A percentile compares a stretch with the other conserved stretches of the same genome.
Evolutionary conservation across 768 basidiomycete genomes (phyloP).

Genomic region (Leccinum imitatum): DNA sequence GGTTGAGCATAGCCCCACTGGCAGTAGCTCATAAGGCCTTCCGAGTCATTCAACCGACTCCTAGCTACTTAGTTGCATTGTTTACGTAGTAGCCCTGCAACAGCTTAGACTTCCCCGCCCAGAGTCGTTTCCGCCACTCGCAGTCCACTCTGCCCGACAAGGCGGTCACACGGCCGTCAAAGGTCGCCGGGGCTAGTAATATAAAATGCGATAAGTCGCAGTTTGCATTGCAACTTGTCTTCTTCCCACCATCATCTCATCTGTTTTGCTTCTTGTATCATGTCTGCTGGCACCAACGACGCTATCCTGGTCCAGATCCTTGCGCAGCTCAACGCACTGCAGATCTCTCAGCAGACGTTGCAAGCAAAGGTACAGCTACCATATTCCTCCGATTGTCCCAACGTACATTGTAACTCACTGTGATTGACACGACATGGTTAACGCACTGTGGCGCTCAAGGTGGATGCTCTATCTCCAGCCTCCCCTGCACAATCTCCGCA

Average conservation of each 20-base stretch:
- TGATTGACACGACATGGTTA: neutral
- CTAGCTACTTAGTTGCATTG: neutral
- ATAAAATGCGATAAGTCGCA: conserved; percentile 8
- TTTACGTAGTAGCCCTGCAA: neutral
- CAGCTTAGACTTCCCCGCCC: neutral
- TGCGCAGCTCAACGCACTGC: conserved; percentile 65
- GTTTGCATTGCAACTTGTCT: conserved; percentile 3
- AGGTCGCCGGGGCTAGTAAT: neutral
- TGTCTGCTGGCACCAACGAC: conserved; percentile 39
- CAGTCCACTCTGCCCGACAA: neutral
- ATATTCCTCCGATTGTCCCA: neutral
- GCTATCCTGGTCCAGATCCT: conserved; percentile 72
- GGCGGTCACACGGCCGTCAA: neutral
- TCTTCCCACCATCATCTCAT: conserved; percentile 13
- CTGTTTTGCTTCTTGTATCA: conserved; percentile 9
- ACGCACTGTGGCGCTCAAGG: conserved; percentile 33
- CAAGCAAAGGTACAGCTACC: conserved; percentile 64
- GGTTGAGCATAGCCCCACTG: neutral
- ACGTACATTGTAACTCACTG: conserved; percentile 8
- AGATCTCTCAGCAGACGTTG: conserved; percentile 72
- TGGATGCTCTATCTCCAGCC: conserved; percentile 44
- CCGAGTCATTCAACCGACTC: neutral
- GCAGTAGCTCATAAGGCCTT: neutral
- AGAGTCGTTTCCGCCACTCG: neutral
- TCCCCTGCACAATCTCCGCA: conserved; percentile 29